Conservation (phyloP, 306 rosid genomes). For the Quercus suber region DNA sequence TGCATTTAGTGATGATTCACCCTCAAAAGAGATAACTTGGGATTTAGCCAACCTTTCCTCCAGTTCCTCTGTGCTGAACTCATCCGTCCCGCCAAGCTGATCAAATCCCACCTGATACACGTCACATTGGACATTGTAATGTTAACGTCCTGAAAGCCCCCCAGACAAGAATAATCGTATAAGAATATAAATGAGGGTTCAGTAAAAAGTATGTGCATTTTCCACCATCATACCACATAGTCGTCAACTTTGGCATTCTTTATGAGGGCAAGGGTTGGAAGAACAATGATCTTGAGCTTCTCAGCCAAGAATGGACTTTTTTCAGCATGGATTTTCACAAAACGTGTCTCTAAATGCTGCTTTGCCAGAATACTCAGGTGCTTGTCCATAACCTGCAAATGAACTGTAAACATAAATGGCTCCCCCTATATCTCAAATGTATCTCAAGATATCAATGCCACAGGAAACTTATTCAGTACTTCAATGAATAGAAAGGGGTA, state of each 20-base stretch:
- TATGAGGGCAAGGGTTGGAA: slow-evolving; percentile 91
- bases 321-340: slow-evolving; percentile 80
- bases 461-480: too few species aligned
- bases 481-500: background rate
- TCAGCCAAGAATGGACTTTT: slow-evolving; percentile 94
- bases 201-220: background rate
- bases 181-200: background rate
- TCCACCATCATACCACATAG: slow-evolving; percentile 69
- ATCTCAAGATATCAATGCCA: background rate
- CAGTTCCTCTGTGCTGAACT: slow-evolving; percentile 82
- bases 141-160: background rate
- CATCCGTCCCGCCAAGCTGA: slow-evolving; percentile 94
- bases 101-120: slow-evolving; percentile 86
- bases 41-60: slow-evolving; percentile 89
- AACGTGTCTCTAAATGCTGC: slow-evolving; percentile 90
- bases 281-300: slow-evolving; percentile 84
- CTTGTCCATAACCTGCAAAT: slow-evolving; percentile 86
- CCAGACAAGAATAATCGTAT: background rate
- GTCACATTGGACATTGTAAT: slow-evolving; percentile 10
- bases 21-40: slow-evolving; percentile 75
- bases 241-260: slow-evolving; percentile 95
- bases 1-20: slow-evolving; percentile 64
- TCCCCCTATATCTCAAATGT: slow-evolving; percentile 13
- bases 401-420: slow-evolving; percentile 19
- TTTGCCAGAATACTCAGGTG: slow-evolving; percentile 75